A percentile compares a stretch with the other conserved stretches of the same genome.
phyloP scores from a whole-genome alignment of 2,329 filamentous ascomycete species.

The Ceratocystis ficicola region DNA sequence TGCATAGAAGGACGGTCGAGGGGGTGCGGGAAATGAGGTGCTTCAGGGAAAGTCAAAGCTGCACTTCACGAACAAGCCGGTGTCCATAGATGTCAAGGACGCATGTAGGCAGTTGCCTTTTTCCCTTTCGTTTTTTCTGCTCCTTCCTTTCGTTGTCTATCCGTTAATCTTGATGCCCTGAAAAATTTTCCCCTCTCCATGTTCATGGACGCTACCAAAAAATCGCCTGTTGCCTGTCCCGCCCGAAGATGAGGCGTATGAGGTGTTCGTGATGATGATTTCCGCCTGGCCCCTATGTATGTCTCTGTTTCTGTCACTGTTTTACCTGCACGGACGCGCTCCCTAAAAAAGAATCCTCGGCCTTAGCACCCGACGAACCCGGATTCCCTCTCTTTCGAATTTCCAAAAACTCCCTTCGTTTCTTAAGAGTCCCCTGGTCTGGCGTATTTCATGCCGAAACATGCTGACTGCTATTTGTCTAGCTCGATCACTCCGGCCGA shows the following conservation, averaged over 20 bases:
- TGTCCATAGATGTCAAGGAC: neutral
- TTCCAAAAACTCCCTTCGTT: neutral
- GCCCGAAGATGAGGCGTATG: too few relatives aligned
- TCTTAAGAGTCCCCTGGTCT: neutral
- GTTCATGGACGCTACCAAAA: too few relatives aligned
- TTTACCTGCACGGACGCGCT: conserved; percentile 2
- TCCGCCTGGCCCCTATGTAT: too few relatives aligned
- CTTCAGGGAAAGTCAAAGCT: neutral
- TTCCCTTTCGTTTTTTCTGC: too few relatives aligned
- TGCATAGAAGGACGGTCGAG: neutral
- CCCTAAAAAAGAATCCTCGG: neutral
- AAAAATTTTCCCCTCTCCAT: too few relatives aligned
- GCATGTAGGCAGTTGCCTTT: neutral
- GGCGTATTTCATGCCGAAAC: neutral
- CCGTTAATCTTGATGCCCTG: too few relatives aligned
- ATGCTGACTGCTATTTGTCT: neutral
- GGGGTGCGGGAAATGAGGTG: neutral
- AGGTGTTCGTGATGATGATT: too few relatives aligned
- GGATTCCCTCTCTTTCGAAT: neutral
- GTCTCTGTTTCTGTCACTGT: neutral
- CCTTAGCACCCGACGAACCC: neutral
- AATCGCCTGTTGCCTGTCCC: too few relatives aligned
- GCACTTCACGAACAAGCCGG: too few relatives aligned
- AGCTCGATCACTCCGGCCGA: neutral
- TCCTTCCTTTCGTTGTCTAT: too few relatives aligned